phyloP scores from a whole-genome alignment of 768 basidiomycete genomes.

The Russula foetens region DNA sequence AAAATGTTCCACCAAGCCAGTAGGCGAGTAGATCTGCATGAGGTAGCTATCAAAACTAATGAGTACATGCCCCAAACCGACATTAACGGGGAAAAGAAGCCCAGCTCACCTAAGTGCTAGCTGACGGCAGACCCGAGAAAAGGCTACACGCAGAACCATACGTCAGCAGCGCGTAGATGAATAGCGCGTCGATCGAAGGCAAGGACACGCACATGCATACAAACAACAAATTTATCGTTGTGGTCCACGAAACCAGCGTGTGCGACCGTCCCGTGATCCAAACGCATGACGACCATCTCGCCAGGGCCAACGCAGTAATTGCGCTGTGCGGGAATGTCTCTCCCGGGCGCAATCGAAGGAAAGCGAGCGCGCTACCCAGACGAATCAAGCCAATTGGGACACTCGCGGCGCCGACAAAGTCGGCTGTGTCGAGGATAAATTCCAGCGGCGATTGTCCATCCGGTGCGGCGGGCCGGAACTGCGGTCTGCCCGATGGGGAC shows the following conservation, averaged over 20 bases:
- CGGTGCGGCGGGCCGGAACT: slow-evolving; percentile 32
- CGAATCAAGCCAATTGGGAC: slow-evolving; percentile 55
- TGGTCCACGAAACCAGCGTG: slow-evolving; percentile 36
- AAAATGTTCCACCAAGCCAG: too few relatives aligned
- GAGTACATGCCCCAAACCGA: too few relatives aligned
- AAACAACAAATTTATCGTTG: slow-evolving; percentile 46
- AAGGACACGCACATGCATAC: slow-evolving; percentile 57
- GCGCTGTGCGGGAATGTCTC: slow-evolving; percentile 41
- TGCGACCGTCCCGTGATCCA: slow-evolving; percentile 39
- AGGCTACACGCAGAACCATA: too few relatives aligned
- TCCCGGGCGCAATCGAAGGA: slow-evolving; percentile 40
- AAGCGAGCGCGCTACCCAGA: slow-evolving; percentile 53
- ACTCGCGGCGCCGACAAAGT: too few relatives aligned
- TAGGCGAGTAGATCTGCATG: too few relatives aligned
- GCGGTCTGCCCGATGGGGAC: slow-evolving; percentile 36
- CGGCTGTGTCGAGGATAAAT: too few relatives aligned
- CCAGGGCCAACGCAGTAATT: slow-evolving; percentile 42
- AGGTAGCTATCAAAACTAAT: too few relatives aligned
- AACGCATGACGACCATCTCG: slow-evolving; percentile 47
- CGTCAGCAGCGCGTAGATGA: too few relatives aligned
- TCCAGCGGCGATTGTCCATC: slow-evolving; percentile 59
- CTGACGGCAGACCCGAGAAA: too few relatives aligned
- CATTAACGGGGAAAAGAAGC: too few relatives aligned
- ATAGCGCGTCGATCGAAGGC: too few relatives aligned
- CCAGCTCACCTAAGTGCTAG: too few relatives aligned